Conservation (phyloP, 2,329 filamentous ascomycete species). For the Neocucurbitaria cava region DNA sequence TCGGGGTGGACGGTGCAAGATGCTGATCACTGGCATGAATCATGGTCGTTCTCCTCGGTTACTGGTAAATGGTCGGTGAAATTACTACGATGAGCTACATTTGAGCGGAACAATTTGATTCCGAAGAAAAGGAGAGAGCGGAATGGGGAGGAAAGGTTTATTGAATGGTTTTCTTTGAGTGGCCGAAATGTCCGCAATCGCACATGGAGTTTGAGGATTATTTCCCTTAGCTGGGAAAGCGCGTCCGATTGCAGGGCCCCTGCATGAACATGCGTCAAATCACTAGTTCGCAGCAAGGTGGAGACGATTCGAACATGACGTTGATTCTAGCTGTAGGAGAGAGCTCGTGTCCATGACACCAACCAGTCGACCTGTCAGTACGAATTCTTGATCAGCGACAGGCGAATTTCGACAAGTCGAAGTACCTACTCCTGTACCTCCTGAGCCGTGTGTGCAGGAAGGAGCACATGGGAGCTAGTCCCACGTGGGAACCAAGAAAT, state of each 20-base stretch:
- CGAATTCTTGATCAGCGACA: background rate
- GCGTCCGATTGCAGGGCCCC: constrained; percentile 8
- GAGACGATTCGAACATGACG: constrained; percentile 1
- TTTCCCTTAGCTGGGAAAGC: constrained; percentile 2
- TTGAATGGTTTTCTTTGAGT: background rate
- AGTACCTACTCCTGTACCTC: background rate
- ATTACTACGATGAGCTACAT: constrained; percentile 1
- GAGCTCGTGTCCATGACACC: background rate
- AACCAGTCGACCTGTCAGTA: background rate
- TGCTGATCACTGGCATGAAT: constrained; percentile 19
- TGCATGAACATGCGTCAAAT: constrained; percentile 11
- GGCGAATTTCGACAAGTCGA: background rate
- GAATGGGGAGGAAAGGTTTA: background rate
- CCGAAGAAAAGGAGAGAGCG: constrained; percentile 6
- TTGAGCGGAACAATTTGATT: constrained; percentile 19
- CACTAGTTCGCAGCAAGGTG: constrained; percentile 15
- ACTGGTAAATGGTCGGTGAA: background rate
- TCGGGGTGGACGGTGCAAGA: constrained; percentile 15
- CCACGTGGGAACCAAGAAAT: background rate
- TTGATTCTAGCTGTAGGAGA: background rate
- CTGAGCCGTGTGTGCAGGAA: background rate
- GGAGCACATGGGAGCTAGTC: background rate
- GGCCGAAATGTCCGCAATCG: constrained; percentile 7
- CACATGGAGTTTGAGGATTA: constrained; percentile 9
- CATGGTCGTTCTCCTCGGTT: constrained; percentile 10